These are phyloP conservation scores for Blastocrithidia nonstop DNA, from an alignment of 208 protist genomes.

Conservation along the genomic window DNA sequence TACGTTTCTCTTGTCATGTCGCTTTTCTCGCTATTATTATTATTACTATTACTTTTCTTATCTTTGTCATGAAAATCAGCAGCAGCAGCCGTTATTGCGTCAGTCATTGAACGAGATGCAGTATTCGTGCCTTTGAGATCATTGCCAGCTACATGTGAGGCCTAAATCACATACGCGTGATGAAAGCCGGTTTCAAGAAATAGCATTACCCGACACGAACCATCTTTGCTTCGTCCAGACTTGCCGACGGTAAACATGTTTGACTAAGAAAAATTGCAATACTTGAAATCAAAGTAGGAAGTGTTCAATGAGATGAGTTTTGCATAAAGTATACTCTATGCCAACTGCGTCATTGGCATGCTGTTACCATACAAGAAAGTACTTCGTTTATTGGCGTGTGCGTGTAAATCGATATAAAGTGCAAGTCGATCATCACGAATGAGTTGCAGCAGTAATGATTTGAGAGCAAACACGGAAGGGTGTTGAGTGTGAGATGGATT, in stretches of 20 bases:
- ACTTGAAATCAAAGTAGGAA: conserved; percentile 83
- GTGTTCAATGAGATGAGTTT: conserved; percentile 85
- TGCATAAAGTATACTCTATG: conserved; percentile 76
- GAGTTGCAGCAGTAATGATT: conserved; percentile 31
- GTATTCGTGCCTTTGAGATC: no score
- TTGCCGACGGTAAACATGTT: conserved; percentile 84
- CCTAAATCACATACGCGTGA: conserved; percentile 85
- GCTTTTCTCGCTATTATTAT: no score
- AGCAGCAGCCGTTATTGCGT: neutral
- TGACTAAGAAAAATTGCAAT: conserved; percentile 83
- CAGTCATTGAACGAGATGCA: neutral
- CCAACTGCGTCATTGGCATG: conserved; percentile 35
- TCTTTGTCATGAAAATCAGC: no score
- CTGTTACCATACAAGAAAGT: conserved; percentile 91
- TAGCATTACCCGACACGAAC: conserved; percentile 71
- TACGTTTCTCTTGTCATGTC: no score
- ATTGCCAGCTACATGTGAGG: conserved; percentile 75
- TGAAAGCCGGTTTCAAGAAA: conserved; percentile 64
- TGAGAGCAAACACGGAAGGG: conserved; percentile 62
- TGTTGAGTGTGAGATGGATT: conserved; percentile 47
- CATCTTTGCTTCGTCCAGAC: conserved; percentile 83
- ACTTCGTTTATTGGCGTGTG: conserved; percentile 86
- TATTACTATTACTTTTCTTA: no score
- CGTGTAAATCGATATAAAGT: conserved; percentile 90
- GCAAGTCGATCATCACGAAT: conserved; percentile 13